A percentile compares a stretch with the other conserved stretches of the same genome.
Evolutionary conservation across 345 rosid genomes (phyloP).

Genomic region (Eutrema japonicum): DNA sequence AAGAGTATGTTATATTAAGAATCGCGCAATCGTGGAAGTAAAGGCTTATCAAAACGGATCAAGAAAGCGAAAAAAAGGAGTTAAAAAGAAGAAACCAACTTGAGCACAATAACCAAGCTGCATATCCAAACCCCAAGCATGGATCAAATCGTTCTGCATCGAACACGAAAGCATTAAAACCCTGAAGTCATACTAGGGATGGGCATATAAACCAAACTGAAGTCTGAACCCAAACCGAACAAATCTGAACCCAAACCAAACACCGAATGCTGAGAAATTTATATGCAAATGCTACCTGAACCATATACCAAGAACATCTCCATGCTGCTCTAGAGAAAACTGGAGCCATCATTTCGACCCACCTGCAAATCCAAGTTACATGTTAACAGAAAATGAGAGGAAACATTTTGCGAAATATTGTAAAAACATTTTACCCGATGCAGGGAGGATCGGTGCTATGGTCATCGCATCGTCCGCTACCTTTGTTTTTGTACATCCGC

Average conservation of each 20-base stretch:
- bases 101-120: constrained; percentile 93
- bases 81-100: constrained; percentile 48
- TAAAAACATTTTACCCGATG: constrained; percentile 50
- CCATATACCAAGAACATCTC: constrained; percentile 92
- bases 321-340: constrained; percentile 92
- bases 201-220: background rate
- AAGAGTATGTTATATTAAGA: constrained; percentile 4
- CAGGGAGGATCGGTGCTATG: constrained; percentile 89
- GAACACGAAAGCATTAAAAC: constrained; percentile 20
- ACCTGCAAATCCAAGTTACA: constrained; percentile 51
- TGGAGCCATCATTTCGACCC: constrained; percentile 99
- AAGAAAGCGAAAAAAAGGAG: background rate
- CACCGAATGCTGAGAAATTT: background rate
- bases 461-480: constrained; percentile 69
- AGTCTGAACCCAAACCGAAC: too few relatives aligned
- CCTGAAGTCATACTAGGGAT: background rate
- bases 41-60: background rate
- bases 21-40: background rate
- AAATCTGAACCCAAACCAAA: background rate
- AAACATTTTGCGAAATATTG: too few relatives aligned
- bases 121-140: constrained; percentile 92
- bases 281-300: constrained; percentile 64
- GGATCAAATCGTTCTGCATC: constrained; percentile 84
- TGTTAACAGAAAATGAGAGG: background rate
- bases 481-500: constrained; percentile 79